Base-by-base conservation (phyloP, 2,329 filamentous ascomycete genomes). In the Diplodia seriata region DNA sequence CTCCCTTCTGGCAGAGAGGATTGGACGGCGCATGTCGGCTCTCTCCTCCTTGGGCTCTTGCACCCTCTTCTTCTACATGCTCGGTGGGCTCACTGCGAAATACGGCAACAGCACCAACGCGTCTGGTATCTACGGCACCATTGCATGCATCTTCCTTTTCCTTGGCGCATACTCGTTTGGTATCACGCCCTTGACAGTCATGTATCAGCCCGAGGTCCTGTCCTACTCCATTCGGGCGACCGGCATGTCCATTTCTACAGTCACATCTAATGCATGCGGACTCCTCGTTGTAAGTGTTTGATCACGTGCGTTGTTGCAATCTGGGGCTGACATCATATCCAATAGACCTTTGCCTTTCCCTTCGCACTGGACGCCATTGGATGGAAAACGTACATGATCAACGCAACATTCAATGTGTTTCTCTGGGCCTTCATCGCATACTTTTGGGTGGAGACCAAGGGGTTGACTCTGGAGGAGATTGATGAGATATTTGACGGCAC, bases 381-480 rank as follows among this genome's bases (percentile, higher is more conserved):
- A 1, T 84, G 80, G 80, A 81, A 79, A 69, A 80, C 80, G 75
- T 85, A 82, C 68, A 82, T 85, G 71, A 76, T 85, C 64, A 85
- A 84, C 67, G 82, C 74, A 4, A 76, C 76, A 0, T 81, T 78
- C 76, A 80, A 84, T 68, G 76, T 84, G 15, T 63, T 82, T 1
- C 75, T 81, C 31, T 68, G 76, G 29, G 69, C 75, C 5, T 74
- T 82, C 40, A 81, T 83, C 36, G 75, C 81, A 43, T 75, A 76
- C 72, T 26, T 31, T 23, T 70, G 68, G 68, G 68, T 70, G 5
- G 72, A 73, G 26, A 73, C 72, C 0, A 73, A 71, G 29, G 71
- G 72, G 0, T 57, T 72, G 29, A 69, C 68, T 11, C 59, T 72
- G 54, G 72, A 73, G 40, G 69, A 72, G 50, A 61, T 73, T 4